Base-by-base conservation (phyloP, 2,329 filamentous ascomycete genomes). In the Cercospora zeae-maydis region DNA sequence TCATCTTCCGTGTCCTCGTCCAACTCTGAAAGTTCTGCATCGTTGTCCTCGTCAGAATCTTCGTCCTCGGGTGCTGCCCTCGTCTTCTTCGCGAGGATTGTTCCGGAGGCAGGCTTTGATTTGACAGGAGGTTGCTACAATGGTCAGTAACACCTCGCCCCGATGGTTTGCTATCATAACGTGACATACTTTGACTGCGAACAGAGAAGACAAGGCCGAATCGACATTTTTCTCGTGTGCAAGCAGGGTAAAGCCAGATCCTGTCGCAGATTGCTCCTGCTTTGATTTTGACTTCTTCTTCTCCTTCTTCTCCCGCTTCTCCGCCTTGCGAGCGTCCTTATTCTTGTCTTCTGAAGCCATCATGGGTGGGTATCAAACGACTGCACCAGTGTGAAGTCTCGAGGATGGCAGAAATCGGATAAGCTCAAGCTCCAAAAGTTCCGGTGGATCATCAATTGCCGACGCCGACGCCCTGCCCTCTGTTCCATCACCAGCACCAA, bases 141-240 rank as follows among this genome's bases (percentile, higher is more conserved):
- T 24, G 21, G 74, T 75, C 30, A 59, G 57, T 9, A 51, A 34
- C 16, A 34, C 4, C n/a, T n/a, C n/a, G n/a, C n/a, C n/a, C n/a
- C 13, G 10, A 30, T 19, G 14, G 14, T 19, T 76, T 74, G 59
- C 73, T 39, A 57, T 58, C 33, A 19, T n/a, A 74, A 78, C 65
- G 71, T 73, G 21, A 9, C 49, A 21, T 59, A 72, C 69, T 65
- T 70, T 70, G 19, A 70, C 71, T 13, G 80, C 77, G 71, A 83
- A 83, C 53, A 83, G 73, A 58, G 79, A 81, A n/a, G 78, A 77
- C 33, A 83, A 67, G 37, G 70, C 71, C 16, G 79, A 76, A 64
- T 82, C 78, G 56, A 81, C 71, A 47, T 74, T 72, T 33, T 75
- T 75, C 27, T 76, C 73, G 58, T 73, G 70, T 34, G 73, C 73